Evolutionary conservation across 306 rosid species (phyloP).

Genomic region (Rosa rugosa): DNA sequence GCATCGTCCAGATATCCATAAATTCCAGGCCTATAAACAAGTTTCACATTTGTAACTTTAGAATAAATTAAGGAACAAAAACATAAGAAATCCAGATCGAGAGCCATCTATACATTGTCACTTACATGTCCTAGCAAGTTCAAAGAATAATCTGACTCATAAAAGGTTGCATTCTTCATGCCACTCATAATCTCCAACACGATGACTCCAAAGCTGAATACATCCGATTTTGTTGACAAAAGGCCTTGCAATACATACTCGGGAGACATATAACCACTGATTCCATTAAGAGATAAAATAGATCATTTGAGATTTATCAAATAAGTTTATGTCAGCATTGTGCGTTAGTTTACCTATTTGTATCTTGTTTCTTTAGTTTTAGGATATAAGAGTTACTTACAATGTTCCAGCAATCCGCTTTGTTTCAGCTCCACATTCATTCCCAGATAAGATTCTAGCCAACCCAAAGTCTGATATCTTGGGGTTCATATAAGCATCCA

Average conservation of each 20-base stretch:
- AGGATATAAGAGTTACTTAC: background rate
- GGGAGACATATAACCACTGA: constrained; percentile 27
- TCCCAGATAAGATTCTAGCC: constrained; percentile 14
- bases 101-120: background rate
- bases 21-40: constrained; percentile 20
- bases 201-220: constrained; percentile 23
- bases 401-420: constrained; percentile 22
- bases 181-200: constrained; percentile 19
- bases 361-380: background rate
- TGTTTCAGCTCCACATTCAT: constrained; percentile 20
- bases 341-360: too few species aligned
- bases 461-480: constrained; percentile 28
- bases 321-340: background rate
- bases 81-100: background rate
- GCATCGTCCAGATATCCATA: constrained; percentile 9
- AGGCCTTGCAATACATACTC: constrained; percentile 15
- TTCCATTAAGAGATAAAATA: background rate
- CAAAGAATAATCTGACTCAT: constrained; percentile 6
- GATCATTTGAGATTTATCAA: background rate
- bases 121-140: constrained; percentile 31
- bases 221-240: constrained; percentile 19
- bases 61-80: background rate
- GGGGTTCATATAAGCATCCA: constrained; percentile 28
- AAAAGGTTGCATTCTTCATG: constrained; percentile 13
- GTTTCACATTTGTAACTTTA: background rate